These are phyloP conservation scores for Drechmeria coniospora DNA, from an alignment of 2,329 filamentous ascomycete species.

Conservation along the genomic window DNA sequence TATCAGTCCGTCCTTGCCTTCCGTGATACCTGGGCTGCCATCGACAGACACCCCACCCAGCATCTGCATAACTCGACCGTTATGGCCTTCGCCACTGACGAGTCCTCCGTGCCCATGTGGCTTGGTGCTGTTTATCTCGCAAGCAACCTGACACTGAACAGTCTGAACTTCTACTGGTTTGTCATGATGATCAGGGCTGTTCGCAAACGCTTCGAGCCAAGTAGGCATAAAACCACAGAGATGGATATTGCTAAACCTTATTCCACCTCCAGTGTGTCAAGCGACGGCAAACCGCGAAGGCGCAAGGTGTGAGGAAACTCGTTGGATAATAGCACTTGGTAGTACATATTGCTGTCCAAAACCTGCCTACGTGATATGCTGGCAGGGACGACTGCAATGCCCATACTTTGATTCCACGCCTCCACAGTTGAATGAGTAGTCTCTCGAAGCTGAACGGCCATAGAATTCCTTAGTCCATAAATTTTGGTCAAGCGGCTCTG, in stretches of 20 bases:
- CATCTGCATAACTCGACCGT: constrained; percentile 7
- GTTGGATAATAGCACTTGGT: too few relatives aligned
- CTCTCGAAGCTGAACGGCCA: too few relatives aligned
- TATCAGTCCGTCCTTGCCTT: constrained; percentile 57
- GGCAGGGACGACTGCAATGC: too few relatives aligned
- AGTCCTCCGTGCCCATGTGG: constrained; percentile 49
- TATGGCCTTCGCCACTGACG: constrained; percentile 30
- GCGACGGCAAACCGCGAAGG: constrained; percentile 8
- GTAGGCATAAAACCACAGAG: constrained; percentile 14
- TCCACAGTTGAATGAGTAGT: too few relatives aligned
- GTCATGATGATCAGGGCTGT: constrained; percentile 73
- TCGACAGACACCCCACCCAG: constrained; percentile 22
- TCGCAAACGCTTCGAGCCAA: constrained; percentile 54
- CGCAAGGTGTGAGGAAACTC: too few relatives aligned
- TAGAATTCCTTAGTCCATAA: too few relatives aligned
- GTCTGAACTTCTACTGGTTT: constrained; percentile 75
- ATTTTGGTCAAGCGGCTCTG: too few relatives aligned
- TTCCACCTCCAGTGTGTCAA: constrained; percentile 13
- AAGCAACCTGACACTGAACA: constrained; percentile 58
- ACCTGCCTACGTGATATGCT: too few relatives aligned
- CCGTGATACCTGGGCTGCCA: constrained; percentile 48
- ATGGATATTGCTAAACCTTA: constrained; percentile 14
- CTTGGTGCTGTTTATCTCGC: constrained; percentile 51
- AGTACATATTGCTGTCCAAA: too few relatives aligned
- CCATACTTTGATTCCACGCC: too few relatives aligned